Evolutionary conservation across 345 rosid species (phyloP), one percentile per base, ranked within the genome.

Genomic region (Eucalyptus brandiana): DNA sequence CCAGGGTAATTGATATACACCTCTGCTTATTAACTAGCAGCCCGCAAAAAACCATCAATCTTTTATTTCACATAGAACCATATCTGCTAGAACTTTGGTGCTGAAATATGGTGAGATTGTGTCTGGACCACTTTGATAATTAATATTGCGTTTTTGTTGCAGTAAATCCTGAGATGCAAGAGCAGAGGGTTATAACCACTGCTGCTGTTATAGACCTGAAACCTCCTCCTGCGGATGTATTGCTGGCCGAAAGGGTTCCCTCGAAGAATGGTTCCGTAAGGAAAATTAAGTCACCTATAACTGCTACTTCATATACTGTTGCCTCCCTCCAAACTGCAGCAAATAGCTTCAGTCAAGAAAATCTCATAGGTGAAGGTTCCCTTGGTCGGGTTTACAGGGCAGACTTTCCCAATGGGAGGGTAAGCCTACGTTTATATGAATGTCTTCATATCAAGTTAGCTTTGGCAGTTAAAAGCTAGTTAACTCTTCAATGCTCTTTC

Each of bases 351-450:
- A 93, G 98, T 90, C 99, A 97, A 93, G 99, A 98, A 91, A 93
- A 90, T 92, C 92, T 98, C 86, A 90, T 98, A 10, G 99, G 99
- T 86, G 99, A 98, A 96, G 99, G 99, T 86, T 98, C 99, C 88
- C 91, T 97, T 23, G 99, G 99, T 88, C 99, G 99, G 89, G 99
- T 98, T 87, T 98, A 98, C 93, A 95, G 88, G 90, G 99, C 97
- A 88, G 99, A 96, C 87, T 96, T 98, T 87, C 93, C 96, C 34
- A 95, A 94, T 49, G 98, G 98, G 91, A 98, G 96, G 98, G 99
- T 97, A 93, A 89, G 76, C 83, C 47, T 47, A 30, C 47, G 34
- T 58, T 60, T 23, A 44, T 50, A 49, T 49, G 32, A 32, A 87
- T 8, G 37, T 45, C 85, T 76, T 40, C 85, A 40, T 40, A 28